Base-by-base conservation (phyloP, 148 eudicot genomes). In the Vaccinium corymbosum region DNA sequence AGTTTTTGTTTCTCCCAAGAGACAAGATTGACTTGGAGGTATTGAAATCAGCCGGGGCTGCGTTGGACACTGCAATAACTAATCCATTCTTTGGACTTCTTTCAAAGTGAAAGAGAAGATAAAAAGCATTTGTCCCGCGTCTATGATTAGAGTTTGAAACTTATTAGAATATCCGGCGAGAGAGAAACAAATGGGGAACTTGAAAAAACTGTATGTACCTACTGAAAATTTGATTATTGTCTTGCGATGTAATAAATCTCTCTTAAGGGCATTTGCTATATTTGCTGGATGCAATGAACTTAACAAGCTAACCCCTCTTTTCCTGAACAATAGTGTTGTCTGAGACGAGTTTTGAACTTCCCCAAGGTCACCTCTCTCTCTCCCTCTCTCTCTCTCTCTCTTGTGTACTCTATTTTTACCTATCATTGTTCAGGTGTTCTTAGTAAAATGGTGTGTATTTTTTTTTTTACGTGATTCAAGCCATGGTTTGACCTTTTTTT, bases 1-100 rank as follows among this genome's bases (percentile, higher is more conserved):
- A 90, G 72, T 93, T 93, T 85, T 80, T 95, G 85, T 83, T 87
- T 66, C 90, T 95, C 48, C 90, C 92, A 7, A 85, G 90, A 48
- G 91, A 91, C 38, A 95, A 89, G 83, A 87, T 94, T 72, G 93
- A 94, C 86, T 59, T 79, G 86, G 89, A 56, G 25, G 75, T 83
- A 42, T 78, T 95, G 78, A 86, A 80, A 64, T 87, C 90, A 72
- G 98, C 98, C 71, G 85, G 88, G 79, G 35, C 76, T 14, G 88
- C 82, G 27, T 79, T 95, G 79, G 85, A 92, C 12, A 86, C 91
- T 78, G 98, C 95, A 49, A 64, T 92, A 49, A 90, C 92, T 3
- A 94, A 94, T 85, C 97, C 98, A 51, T 94, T 82, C 92, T 95
- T 94, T 10, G 98, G 98, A 74, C 85, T 95, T 35, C 84, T 95